Evolutionary conservation across 371 early-diverging fungal species (phyloP), one percentile per base, ranked within the genome.

Genomic region (Rhizopus arrhizus): DNA sequence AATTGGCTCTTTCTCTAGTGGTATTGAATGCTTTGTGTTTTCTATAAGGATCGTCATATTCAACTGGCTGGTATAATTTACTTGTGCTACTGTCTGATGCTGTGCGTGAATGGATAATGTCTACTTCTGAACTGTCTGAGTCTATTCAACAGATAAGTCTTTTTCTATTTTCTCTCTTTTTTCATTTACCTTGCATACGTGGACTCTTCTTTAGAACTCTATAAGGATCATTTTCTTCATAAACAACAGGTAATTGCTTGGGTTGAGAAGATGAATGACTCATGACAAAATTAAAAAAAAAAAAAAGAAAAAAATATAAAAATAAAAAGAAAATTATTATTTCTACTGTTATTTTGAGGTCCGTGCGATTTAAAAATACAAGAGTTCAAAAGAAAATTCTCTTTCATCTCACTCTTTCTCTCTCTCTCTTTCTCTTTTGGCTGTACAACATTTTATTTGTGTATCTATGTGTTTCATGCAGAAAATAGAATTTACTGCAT

Each of bases 51-150:
- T 77, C 77, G 28, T 74, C 72, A 40, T 70, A 54, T 7, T 50
- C 49, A 38, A 35, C 35, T 36, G 56, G 51, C 1, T 65, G 53
- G 9, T 70, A 60, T 28, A 70, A 53, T 66, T 65, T 41, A 52
- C 64, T 72, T 7, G 74, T 77, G n/a, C 77, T 77, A 53, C 77
- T 74, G 34, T 77, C 74, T 10, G 77, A 77, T 41, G 70, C 72
- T 13, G 72, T 69, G 4, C 74, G 59, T 28, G 77, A 77, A 56
- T 77, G 77, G 43, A 58, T 52, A 5, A 38, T 62, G 42, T 69
- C 68, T 15, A 58, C 59, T 36, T 63, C 70, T 50, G 67, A 63
- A 56, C 52, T 52, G 59, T 65, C 29, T 22, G 10, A 43, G 45
- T n/a, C 22, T 48, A 29, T 29, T 54, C 9, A 32, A 22, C 22